Evolutionary conservation across 371 early-diverging fungal species (phyloP).

Genomic region (Batkoa obscura): DNA sequence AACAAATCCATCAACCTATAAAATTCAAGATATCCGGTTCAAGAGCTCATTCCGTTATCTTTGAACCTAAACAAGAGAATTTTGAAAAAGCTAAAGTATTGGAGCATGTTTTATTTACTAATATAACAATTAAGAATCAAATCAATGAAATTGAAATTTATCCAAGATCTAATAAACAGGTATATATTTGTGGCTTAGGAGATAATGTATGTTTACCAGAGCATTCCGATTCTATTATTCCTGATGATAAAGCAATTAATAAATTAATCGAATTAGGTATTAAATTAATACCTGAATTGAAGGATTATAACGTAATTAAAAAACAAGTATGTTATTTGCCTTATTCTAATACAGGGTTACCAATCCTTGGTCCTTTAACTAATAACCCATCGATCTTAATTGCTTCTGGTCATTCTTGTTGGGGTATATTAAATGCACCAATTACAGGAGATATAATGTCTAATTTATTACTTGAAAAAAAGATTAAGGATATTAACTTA

Average conservation of each 20-base stretch:
- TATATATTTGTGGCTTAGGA: constrained; percentile 42
- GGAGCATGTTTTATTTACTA: constrained; percentile 22
- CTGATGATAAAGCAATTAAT: constrained; percentile 13
- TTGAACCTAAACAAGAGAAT: constrained; percentile 12
- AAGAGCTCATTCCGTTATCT: constrained; percentile 23
- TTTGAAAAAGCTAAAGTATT: too few species aligned
- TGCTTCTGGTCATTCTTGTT: constrained; percentile 45
- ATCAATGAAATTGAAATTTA: constrained; percentile 26
- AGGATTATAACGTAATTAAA: constrained; percentile 12
- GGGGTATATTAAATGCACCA: constrained; percentile 54
- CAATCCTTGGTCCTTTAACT: constrained; percentile 36
- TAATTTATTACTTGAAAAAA: too few species aligned
- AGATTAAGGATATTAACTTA: too few species aligned
- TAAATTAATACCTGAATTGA: constrained; percentile 19
- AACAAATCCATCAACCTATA: constrained; percentile 2
- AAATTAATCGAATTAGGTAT: constrained; percentile 12
- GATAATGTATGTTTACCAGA: constrained; percentile 24
- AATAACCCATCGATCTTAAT: constrained; percentile 22
- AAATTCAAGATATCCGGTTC: constrained; percentile 16
- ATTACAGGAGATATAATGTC: too few species aligned
- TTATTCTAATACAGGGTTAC: constrained; percentile 23
- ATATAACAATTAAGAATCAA: constrained; percentile 11
- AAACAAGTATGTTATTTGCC: constrained; percentile 46
- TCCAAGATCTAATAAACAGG: constrained; percentile 37
- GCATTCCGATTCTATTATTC: constrained; percentile 19